Percentiles rank a stretch among this genome's conserved stretches.
Conservation (phyloP, 495 filamentous ascomycete species). For the Aspergillus steynii region DNA sequence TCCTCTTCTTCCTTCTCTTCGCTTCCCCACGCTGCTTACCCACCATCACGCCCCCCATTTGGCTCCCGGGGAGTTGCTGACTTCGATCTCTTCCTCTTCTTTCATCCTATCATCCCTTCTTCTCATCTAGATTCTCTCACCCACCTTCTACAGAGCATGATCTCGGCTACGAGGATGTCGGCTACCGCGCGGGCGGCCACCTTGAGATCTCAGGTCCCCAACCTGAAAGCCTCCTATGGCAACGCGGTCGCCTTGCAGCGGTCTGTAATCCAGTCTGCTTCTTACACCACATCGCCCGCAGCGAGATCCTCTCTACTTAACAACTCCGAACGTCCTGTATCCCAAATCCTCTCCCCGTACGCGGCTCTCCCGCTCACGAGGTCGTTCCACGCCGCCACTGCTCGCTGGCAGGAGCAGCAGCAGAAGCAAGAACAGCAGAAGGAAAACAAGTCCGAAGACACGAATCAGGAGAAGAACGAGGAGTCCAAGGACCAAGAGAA, state of each 20-base stretch:
- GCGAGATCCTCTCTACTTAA: slow-evolving; percentile 7
- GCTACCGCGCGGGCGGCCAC: slow-evolving; percentile 45
- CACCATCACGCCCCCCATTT: slow-evolving; percentile 12
- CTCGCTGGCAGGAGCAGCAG: slow-evolving; percentile 43
- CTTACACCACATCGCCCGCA: slow-evolving; percentile 30
- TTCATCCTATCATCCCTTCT: slow-evolving; percentile 9
- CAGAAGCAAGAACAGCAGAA: slow-evolving; percentile 44
- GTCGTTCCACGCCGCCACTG: slow-evolving; percentile 42
- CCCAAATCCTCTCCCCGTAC: slow-evolving; percentile 40
- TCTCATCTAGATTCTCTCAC: slow-evolving; percentile 3
- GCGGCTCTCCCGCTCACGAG: slow-evolving; percentile 40
- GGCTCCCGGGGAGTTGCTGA: slow-evolving; percentile 8
- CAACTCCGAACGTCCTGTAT: slow-evolving; percentile 26
- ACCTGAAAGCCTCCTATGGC: slow-evolving; percentile 44
- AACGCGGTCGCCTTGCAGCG: slow-evolving; percentile 59
- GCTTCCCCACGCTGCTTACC: slow-evolving; percentile 25
- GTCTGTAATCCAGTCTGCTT: slow-evolving; percentile 49
- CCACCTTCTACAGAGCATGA: slow-evolving; percentile 37
- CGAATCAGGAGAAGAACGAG: slow-evolving; percentile 33
- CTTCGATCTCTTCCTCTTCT: slow-evolving; percentile 12
- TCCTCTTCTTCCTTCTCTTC: slow-evolving; percentile 24
- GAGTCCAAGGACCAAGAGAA: slow-evolving; percentile 50
- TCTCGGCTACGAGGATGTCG: slow-evolving; percentile 42
- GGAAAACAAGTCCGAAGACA: slow-evolving; percentile 49
- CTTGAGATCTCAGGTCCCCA: slow-evolving; percentile 36